phyloP scores from a whole-genome alignment of 202 grass and related monocot genomes.

The Saccharum hybrid region DNA sequence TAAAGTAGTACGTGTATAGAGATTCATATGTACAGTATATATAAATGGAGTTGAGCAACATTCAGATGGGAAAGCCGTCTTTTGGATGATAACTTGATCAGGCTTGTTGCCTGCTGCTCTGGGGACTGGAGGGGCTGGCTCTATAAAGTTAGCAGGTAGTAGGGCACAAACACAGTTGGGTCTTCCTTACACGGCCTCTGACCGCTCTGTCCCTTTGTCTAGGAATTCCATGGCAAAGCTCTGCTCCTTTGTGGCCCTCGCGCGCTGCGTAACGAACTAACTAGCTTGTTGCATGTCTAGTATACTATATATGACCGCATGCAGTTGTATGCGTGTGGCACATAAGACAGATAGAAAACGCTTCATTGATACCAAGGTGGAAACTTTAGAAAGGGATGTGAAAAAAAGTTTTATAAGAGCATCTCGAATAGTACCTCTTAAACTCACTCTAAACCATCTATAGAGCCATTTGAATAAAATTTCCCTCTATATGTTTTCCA shows the following conservation, averaged over 20 bases:
- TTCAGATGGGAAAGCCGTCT: background rate
- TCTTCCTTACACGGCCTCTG: slow-evolving; percentile 48
- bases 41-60: background rate
- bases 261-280: slow-evolving; percentile 3
- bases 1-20: background rate
- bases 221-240: slow-evolving; percentile 57
- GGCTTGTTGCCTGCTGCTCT: slow-evolving; percentile 47
- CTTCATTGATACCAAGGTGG: background rate
- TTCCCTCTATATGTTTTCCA: background rate
- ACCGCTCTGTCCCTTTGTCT: slow-evolving; percentile 61
- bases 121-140: slow-evolving; percentile 28
- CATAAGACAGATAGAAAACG: background rate
- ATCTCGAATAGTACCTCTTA: background rate
- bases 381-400: background rate
- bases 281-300: slow-evolving; percentile 16
- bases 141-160: slow-evolving; percentile 23
- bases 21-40: background rate
- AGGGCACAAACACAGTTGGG: slow-evolving; percentile 37
- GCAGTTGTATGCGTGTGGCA: background rate
- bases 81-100: slow-evolving; percentile 31
- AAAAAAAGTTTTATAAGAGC: background rate
- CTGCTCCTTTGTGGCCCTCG: slow-evolving; percentile 27
- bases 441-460: background rate
- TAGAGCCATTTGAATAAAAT: background rate
- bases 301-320: background rate